These are phyloP conservation scores for Parascedosporium putredinis DNA, from an alignment of 2,329 filamentous ascomycete genomes.

Conservation along the genomic window DNA sequence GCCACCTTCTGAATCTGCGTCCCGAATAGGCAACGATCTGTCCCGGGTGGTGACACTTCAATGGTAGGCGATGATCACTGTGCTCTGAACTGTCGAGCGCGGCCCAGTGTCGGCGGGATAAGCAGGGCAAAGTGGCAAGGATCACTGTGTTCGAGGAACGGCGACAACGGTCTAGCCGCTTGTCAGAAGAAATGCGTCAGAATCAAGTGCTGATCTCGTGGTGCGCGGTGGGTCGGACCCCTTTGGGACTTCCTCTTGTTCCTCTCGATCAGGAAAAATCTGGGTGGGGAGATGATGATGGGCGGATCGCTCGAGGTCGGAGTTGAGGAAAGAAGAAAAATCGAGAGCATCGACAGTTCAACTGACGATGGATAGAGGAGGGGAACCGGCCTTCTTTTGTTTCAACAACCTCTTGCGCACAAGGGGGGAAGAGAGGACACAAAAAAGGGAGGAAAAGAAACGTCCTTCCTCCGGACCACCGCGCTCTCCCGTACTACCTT, in stretches of 20 bases:
- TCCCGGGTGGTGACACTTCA: not conserved
- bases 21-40: conserved; percentile 1
- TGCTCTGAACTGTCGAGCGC: not conserved
- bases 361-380: no score
- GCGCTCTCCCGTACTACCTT: no score
- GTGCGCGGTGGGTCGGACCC: no score
- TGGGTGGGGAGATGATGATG: not conserved
- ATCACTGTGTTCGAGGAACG: not conserved
- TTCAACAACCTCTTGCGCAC: no score
- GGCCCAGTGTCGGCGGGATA: no score
- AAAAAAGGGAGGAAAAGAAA: not conserved
- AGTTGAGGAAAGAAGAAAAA: no score
- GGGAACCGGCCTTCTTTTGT: not conserved
- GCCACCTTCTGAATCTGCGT: not conserved
- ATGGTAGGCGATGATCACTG: not conserved
- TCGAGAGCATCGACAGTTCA: no score
- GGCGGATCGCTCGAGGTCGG: not conserved
- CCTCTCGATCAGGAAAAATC: not conserved
- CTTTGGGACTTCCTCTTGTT: no score
- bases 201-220: no score
- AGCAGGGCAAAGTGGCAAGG: not conserved
- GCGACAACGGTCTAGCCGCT: no score
- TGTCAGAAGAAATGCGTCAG: no score
- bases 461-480: not conserved
- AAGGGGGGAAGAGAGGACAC: no score